These are phyloP conservation scores for Pseudisothecium myosuroides DNA, from an alignment of 225 moss, liverwort and hornwort species.

Conservation along the genomic window DNA sequence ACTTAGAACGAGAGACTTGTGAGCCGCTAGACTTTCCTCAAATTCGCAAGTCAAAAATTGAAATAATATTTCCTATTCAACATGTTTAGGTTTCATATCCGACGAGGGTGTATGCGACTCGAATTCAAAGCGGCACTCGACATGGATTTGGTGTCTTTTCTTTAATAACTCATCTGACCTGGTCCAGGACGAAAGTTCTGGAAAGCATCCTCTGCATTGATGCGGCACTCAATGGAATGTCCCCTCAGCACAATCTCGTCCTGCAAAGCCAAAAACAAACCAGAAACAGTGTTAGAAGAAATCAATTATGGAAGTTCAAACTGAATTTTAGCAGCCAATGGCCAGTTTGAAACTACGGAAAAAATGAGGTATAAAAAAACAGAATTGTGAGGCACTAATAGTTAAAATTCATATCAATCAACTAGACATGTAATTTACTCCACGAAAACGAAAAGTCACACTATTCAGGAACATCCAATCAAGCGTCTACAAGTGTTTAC, in stretches of 20 bases:
- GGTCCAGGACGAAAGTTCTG: constrained; percentile 95
- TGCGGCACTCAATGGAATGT: constrained; percentile 96
- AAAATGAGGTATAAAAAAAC: background rate
- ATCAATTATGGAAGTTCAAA: background rate
- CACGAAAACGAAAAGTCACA: background rate
- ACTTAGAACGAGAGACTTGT: background rate
- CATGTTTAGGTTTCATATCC: too few relatives aligned
- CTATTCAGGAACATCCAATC: background rate
- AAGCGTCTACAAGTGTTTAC: background rate
- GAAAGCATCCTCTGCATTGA: constrained; percentile 99
- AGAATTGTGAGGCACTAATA: background rate
- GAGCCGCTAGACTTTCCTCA: background rate
- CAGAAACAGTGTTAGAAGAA: background rate
- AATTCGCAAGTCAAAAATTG: background rate
- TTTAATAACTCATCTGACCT: constrained; percentile 26
- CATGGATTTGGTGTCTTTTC: background rate
- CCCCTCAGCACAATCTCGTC: constrained; percentile 90
- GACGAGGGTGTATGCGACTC: background rate
- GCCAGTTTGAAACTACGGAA: background rate
- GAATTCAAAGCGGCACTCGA: background rate
- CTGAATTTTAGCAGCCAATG: background rate
- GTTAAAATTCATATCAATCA: background rate
- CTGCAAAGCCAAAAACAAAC: constrained; percentile 11
- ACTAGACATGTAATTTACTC: background rate
- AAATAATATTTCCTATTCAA: background rate